Evolutionary conservation across 345 rosid species (phyloP).

Genomic region (Gossypium rotundifolium): DNA sequence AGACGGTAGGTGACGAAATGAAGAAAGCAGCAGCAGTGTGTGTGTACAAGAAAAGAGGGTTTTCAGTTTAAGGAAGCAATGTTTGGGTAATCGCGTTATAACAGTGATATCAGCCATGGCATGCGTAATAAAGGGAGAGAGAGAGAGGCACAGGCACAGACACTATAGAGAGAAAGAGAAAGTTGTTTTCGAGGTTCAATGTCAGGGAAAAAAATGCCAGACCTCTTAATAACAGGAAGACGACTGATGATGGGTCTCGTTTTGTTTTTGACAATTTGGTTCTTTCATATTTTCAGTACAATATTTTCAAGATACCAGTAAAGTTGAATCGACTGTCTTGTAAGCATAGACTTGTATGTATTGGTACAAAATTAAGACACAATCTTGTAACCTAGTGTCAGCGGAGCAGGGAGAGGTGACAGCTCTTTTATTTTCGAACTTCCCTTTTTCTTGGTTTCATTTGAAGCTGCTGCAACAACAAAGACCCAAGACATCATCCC

Average conservation of each 20-base stretch:
- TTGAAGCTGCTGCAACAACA: neutral
- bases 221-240: neutral
- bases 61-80: neutral
- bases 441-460: neutral
- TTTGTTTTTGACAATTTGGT: neutral
- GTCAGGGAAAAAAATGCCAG: slow-evolving; percentile 12
- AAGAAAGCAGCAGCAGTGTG: neutral
- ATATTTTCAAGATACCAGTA: neutral
- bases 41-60: neutral
- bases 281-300: too few relatives aligned
- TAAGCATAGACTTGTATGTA: slow-evolving; percentile 10
- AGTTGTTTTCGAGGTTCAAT: slow-evolving; percentile 6
- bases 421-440: slow-evolving; percentile 4
- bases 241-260: neutral
- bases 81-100: neutral
- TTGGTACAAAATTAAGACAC: neutral
- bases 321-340: slow-evolving; percentile 15
- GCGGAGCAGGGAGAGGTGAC: slow-evolving; percentile 20
- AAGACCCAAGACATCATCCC: too few relatives aligned
- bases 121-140: slow-evolving; percentile 2
- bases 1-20: neutral
- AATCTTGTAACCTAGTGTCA: slow-evolving; percentile 14
- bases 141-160: neutral
- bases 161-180: neutral
- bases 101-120: neutral